Base-by-base conservation (phyloP, 2,329 filamentous ascomycete species). In the Ophiostoma quercus region DNA sequence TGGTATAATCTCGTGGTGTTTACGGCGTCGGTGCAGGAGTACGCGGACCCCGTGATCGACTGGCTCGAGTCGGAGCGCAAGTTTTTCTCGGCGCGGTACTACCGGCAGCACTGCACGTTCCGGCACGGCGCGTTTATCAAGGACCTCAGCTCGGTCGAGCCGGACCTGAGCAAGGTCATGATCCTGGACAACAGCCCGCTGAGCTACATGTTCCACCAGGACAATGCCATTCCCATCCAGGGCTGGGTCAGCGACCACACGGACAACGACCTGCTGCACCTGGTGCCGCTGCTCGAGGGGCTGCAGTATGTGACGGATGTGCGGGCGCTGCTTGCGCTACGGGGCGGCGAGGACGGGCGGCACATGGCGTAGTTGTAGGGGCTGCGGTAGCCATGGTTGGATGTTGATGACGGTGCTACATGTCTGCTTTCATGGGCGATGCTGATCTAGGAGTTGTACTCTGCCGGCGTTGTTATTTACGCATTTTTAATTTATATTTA, bases 221-320 rank as follows among this genome's bases (percentile, higher is more conserved):
- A 99, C 79, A 99, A 99, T 81, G 95, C 95, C 67, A 97, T 99
- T 76, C 95, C 95, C 2, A 98, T 99, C 77, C 94, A 98, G 82
- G 95, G 95, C 77, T 99, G 95, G 95, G 98, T 99, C 81, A 97
- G 90, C 79, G 95, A 99, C 81, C 95, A 95, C 29, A 98, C 95
- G 34, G 95, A 99, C 80, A 95, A 94, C 78, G 94, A 97, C 77
- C 84, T 99, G 74, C 85, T 98, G 79, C 92, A 98, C 79, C 84
- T 99, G 71, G 89, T 99, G 71, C 95, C 95, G 41, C 84, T 98
- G 76, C 84, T 99, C 63, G 95, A 99, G 81, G 95, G 92, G 22
- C 82, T 99, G 76, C 95, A 98, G 82, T 97, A 98, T 80, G 94
- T 95, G 74, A 96, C 94, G 68, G 95, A 99, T 80, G 94, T 99